These are phyloP conservation scores for Fusarium tjaetaba DNA, from an alignment of 2,329 filamentous ascomycete species.

Conservation along the genomic window DNA sequence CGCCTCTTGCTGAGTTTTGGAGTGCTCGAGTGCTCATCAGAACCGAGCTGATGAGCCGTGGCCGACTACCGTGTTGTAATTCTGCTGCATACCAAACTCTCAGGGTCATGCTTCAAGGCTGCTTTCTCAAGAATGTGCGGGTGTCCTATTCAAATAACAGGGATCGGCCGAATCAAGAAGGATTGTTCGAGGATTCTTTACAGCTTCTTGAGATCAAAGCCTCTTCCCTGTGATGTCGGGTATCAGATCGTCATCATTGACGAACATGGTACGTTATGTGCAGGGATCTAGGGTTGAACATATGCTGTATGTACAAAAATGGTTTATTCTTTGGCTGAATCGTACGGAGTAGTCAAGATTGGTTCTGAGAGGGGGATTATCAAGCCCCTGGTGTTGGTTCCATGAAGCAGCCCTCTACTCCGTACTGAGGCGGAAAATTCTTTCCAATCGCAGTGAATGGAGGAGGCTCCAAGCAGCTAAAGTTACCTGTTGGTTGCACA, in stretches of 20 bases:
- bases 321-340: neutral
- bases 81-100: neutral
- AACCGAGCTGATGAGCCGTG: neutral
- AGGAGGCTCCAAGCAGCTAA: neutral
- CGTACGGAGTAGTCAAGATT: neutral
- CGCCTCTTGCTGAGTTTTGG: neutral
- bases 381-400: conserved; percentile 13
- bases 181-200: neutral
- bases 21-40: neutral
- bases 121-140: neutral
- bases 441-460: neutral
- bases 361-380: neutral
- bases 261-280: neutral
- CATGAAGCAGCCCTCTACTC: neutral
- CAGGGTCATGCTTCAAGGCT: neutral
- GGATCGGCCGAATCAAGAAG: neutral
- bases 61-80: neutral
- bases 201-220: neutral
- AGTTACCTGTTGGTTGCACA: neutral
- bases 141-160: neutral
- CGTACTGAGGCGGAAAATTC: neutral
- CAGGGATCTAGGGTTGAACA: conserved; percentile 13
- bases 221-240: neutral
- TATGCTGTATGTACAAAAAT: neutral
- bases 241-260: conserved; percentile 17